These are phyloP conservation scores for Hamigera avellanea DNA, from an alignment of 495 filamentous ascomycete species.

Conservation along the genomic window DNA sequence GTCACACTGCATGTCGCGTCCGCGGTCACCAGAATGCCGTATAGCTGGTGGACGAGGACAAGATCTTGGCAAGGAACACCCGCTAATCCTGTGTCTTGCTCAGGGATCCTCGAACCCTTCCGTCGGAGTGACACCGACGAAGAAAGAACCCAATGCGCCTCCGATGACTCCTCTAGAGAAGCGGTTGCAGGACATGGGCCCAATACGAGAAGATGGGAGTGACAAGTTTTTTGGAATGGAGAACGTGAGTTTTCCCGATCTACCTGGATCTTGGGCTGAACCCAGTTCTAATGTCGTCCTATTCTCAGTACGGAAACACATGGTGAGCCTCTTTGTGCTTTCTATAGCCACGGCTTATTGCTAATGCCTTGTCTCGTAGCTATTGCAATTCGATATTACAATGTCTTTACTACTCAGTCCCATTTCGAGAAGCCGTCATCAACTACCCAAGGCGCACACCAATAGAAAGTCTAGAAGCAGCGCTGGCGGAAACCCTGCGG, in stretches of 20 bases:
- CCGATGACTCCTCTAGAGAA: slow-evolving; percentile 74
- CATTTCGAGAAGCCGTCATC: slow-evolving; percentile 90
- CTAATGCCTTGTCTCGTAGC: slow-evolving; percentile 28
- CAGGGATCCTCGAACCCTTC: slow-evolving; percentile 32
- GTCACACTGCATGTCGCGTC: slow-evolving; percentile 2
- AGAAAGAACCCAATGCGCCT: slow-evolving; percentile 59
- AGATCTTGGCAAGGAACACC: slow-evolving; percentile 6
- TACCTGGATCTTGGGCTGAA: slow-evolving; percentile 1
- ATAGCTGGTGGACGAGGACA: slow-evolving; percentile 3
- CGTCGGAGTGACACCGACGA: slow-evolving; percentile 33
- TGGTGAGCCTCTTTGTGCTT: slow-evolving; percentile 53
- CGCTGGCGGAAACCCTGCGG: slow-evolving; percentile 32
- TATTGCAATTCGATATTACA: slow-evolving; percentile 98
- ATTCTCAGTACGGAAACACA: slow-evolving; percentile 79
- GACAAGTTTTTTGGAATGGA: slow-evolving; percentile 99
- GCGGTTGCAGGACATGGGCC: slow-evolving; percentile 66
- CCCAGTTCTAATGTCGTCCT: slow-evolving; percentile 12
- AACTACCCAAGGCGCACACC: slow-evolving; percentile 69
- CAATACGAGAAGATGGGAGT: slow-evolving; percentile 74
- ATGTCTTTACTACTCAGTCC: slow-evolving; percentile 88
- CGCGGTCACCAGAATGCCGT: slow-evolving; percentile 8
- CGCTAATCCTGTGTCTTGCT: slow-evolving; percentile 3
- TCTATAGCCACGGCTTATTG: slow-evolving; percentile 17
- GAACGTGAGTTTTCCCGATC: slow-evolving; percentile 54
- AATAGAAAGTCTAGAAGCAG: slow-evolving; percentile 37